Base-by-base conservation (phyloP, 768 basidiomycete genomes). In the Inosperma sp. region DNA sequence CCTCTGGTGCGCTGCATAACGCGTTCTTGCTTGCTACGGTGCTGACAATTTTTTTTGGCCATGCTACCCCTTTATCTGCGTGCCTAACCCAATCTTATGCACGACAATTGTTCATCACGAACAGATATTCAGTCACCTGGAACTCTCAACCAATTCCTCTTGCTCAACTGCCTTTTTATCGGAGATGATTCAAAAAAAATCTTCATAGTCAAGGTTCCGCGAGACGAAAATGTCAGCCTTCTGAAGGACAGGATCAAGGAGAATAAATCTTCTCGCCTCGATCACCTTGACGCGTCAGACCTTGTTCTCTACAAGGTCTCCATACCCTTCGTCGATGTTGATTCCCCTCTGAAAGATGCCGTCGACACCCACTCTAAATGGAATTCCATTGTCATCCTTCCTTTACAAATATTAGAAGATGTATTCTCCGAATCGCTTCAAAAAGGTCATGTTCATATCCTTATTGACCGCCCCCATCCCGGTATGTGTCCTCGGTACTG, bases 401-500 rank as follows among this genome's bases (percentile, higher is more conserved):
- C 42, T 43, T 27, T 43, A 19, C 16, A 43, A 17, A 8, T 27
- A 12, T 29, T 43, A 29, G 30, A 26, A 29, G 42, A 43, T 2
- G 16, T 43, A 19, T 43, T 43, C 27, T 29, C 42, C 1, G 42
- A 19, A 17, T 29, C 42, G n/a, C 42, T 43, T 43, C 26, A 43
- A 19, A 12, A 19, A 43, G 9, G 16, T 8, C 43, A 21, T 44
- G 29, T 44, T 14, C 43, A 44, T 44, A 44, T 44, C 31, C 3
- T 44, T 21, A 12, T 44, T 12, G 23, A 43, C n/a, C 25, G n/a
- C n/a, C n/a, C n/a, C 21, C 22, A 14, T 43, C n/a, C 41, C 26
- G 41, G 41, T 43, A 43, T 16, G 41, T 43, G 26, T 26, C 41
- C 41, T 43, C 26, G 26, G 26, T n/a, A 43, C 26, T 43, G 9